Percentiles rank a stretch among this genome's conserved stretches.
Conservation (phyloP, 2,329 filamentous ascomycete species). For the Neofusicoccum parvum region DNA sequence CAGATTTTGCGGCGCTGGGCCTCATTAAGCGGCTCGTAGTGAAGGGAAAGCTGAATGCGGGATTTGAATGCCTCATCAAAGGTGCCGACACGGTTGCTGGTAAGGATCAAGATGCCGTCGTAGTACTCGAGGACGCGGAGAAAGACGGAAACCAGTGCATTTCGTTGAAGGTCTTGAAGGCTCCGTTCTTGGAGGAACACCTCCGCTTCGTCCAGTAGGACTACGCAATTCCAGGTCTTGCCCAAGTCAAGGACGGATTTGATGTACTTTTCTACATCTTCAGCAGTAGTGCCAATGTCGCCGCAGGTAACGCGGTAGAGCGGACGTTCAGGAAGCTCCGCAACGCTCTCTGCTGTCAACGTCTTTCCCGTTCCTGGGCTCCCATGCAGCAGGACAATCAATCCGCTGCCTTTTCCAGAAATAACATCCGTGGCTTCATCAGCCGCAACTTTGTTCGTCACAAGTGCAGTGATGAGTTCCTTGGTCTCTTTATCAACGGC, state of each 20-base stretch:
- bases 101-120: conserved; percentile 36
- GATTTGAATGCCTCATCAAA: conserved; percentile 35
- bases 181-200: conserved; percentile 55
- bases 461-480: no score
- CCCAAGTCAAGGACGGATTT: conserved; percentile 52
- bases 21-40: conserved; percentile 25
- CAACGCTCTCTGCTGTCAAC: conserved; percentile 26
- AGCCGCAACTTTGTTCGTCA: no score
- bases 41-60: conserved; percentile 35
- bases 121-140: conserved; percentile 15
- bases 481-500: no score
- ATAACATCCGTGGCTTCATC: no score
- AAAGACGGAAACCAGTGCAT: conserved; percentile 43
- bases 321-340: conserved; percentile 42
- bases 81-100: conserved; percentile 36
- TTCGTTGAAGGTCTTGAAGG: conserved; percentile 50
- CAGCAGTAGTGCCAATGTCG: conserved; percentile 51
- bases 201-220: conserved; percentile 58
- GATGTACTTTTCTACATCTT: conserved; percentile 50
- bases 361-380: conserved; percentile 14
- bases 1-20: conserved; percentile 29
- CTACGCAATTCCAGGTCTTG: conserved; percentile 54
- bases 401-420: conserved; percentile 26
- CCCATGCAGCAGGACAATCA: conserved; percentile 3
- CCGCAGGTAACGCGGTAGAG: conserved; percentile 52